Conservation (phyloP, 176 grass and related monocot genomes). For the Cenchrus americanus region DNA sequence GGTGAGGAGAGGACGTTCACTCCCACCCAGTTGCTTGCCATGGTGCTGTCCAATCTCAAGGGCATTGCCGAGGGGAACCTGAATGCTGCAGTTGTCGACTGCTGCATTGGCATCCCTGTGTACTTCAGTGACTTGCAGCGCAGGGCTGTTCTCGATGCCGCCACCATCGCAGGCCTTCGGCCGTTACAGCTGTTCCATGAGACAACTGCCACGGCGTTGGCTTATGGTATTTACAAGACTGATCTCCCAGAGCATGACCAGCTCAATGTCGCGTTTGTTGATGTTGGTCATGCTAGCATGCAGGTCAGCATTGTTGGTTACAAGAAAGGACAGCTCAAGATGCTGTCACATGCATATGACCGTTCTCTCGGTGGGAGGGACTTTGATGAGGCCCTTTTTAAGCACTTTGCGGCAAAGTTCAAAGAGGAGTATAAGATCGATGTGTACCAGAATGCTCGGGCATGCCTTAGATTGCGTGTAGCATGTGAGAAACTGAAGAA, state of each 20-base stretch:
- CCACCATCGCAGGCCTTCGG: conserved; percentile 71
- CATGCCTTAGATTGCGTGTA: conserved; percentile 73
- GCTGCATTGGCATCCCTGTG: conserved; percentile 86
- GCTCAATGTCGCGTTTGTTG: conserved; percentile 84
- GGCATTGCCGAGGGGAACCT: conserved; percentile 85
- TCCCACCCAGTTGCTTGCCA: conserved; percentile 81
- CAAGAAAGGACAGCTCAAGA: conserved; percentile 90
- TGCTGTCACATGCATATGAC: conserved; percentile 80
- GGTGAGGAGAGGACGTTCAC: conserved; percentile 67
- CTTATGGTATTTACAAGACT: conserved; percentile 91
- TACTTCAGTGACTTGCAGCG: conserved; percentile 87
- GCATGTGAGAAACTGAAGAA: conserved; percentile 93
- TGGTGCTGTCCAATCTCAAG: conserved; percentile 83
- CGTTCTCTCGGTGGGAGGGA: conserved; percentile 79
- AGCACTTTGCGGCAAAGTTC: conserved; percentile 74
- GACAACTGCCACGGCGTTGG: conserved; percentile 83
- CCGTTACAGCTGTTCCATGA: conserved; percentile 81
- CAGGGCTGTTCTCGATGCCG: conserved; percentile 80
- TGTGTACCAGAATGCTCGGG: conserved; percentile 84
- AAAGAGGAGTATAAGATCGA: conserved; percentile 92
- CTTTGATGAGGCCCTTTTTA: conserved; percentile 85
- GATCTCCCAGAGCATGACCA: conserved; percentile 81
- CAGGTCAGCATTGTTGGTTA: conserved; percentile 76
- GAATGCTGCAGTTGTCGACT: conserved; percentile 65
- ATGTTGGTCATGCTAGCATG: conserved; percentile 90